Evolutionary conservation across 1,284 basidiomycete genomes (phyloP), one percentile per base, ranked within the genome.

Genomic region (Ustilago curta): DNA sequence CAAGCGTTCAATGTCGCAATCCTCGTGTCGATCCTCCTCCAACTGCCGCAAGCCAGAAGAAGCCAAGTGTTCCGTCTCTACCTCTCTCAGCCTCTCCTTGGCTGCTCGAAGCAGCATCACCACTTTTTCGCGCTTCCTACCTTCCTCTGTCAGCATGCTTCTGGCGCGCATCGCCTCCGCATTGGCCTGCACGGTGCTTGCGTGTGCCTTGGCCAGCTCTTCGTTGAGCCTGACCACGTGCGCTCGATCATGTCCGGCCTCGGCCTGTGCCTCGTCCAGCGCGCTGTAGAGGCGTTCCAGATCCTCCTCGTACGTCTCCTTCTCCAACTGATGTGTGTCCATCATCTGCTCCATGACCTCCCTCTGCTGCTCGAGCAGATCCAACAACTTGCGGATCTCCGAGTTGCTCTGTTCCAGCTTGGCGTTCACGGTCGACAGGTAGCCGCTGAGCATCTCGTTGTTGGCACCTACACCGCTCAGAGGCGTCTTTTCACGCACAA

Each of bases 271-370:
- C 29, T 52, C 55, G 8, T 71, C 73, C 25, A 82, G 43, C 32
- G 63, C 67, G n/a, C 59, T 50, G 8, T 70, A 63, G 32, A 80
- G 40, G 4, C 70, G 58, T 35, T 76, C 76, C 27, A 79, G 55
- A 52, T 82, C 78, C 19, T 77, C 72, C 12, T 57, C 29, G 52
- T 76, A 71, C 27, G 77, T 59, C 32, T 80, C 75, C 40, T 59
- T 52, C 45, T 82, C 79, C 29, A 75, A 31, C 47, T 75, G 67
- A 47, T 82, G 80, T 42, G 77, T 82, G 12, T 77, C 72, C 29
- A 82, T 53, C 77, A 82, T 74, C 59, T 82, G 78, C 43, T 80
- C 80, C 58, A 82, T 82, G 18, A 80, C 75, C n/a, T 71, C 53
- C 8, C 77, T 47, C 55, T 82, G 80, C 67, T 80, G 74, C 25